Evolutionary conservation across 2,329 filamentous ascomycete species (phyloP), one percentile per base, ranked within the genome.

Genomic region (Achaetomium macrosporum): DNA sequence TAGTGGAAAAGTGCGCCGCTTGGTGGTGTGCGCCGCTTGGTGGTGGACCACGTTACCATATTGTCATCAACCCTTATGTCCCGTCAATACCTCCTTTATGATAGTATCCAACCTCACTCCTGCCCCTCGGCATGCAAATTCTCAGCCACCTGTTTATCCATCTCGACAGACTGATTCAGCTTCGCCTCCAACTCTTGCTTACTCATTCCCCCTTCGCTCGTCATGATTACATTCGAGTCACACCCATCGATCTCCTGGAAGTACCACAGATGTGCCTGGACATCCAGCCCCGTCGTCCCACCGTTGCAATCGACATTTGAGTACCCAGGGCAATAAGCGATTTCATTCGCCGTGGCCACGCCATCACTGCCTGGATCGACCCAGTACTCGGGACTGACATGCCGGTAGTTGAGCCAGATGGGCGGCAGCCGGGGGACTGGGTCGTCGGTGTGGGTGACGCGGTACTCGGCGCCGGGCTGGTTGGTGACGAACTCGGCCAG

Each of bases 311-410:
- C 40, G 11, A 67, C 61, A 63, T 74, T 80, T 20, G 68, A 67
- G 53, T 68, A 71, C 55, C 80, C 80, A 13, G 65, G 53, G 68
- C 79, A 83, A 20, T 76, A 66, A 46, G 68, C 60, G 59, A 82
- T 51, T 31, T 72, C 57, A 6, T 59, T 56, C 61, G 76, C 76
- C 56, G 68, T 59, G 37, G 65, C 59, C 7, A 67, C 69, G 46
- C 57, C 62, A 15, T 65, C 58, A 2, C 48, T 48, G 15, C 72
- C 72, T 31, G 61, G 64, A 8, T 70, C 64, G 35, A 86, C 71
- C 76, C 80, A 88, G 69, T 83, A 88, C 72, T 90, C 87, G 1
- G 85, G 84, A 15, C 74, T 79, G n/a, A 81, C 78, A 66, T 89
- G 86, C 37, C 76, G 71, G 71, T 82, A 90, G 33, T 78, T 78